These are phyloP conservation scores for Boletus insuetus DNA, from an alignment of 768 basidiomycete species.

Conservation along the genomic window DNA sequence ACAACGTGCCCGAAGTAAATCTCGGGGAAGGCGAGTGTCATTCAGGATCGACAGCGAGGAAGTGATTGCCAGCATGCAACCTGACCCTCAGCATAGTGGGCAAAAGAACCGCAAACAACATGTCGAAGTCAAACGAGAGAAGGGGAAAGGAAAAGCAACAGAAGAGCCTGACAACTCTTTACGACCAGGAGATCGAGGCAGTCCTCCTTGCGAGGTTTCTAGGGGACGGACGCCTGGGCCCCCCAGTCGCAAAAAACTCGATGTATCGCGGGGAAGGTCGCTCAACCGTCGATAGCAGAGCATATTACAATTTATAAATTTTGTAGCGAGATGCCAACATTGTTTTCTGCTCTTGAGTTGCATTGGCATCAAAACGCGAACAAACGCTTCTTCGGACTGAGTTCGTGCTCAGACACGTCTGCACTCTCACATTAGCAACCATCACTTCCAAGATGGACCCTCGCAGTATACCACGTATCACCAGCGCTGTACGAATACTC, in stretches of 20 bases:
- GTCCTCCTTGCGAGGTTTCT: constrained; percentile 5
- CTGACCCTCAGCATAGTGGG: constrained; percentile 2
- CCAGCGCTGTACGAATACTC: constrained; percentile 16
- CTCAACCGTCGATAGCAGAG: constrained; percentile 20
- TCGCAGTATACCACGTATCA: constrained; percentile 19
- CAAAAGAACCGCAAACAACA: constrained; percentile 6
- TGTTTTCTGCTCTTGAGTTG: constrained; percentile 3
- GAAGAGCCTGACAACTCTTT: constrained; percentile 1
- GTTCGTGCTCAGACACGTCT: constrained; percentile 7
- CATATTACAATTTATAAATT: constrained; percentile 3
- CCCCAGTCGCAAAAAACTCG: constrained; percentile 14
- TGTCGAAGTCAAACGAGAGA: constrained; percentile 14
- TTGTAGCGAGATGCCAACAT: constrained; percentile 8
- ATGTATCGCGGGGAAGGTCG: constrained; percentile 20
- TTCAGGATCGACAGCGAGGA: constrained; percentile 44
- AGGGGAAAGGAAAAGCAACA: constrained; percentile 13
- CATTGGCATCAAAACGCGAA: neutral
- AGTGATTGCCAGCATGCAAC: neutral
- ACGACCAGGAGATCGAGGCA: constrained; percentile 15
- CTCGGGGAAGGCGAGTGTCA: constrained; percentile 55
- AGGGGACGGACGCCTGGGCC: constrained; percentile 30
- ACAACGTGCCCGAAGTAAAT: constrained; percentile 44
- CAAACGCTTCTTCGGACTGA: neutral
- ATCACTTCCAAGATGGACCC: constrained; percentile 14
- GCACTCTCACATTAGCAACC: constrained; percentile 1